phyloP scores from a whole-genome alignment of 1,139 yeast species.

The Torulaspora pretoriensis region DNA sequence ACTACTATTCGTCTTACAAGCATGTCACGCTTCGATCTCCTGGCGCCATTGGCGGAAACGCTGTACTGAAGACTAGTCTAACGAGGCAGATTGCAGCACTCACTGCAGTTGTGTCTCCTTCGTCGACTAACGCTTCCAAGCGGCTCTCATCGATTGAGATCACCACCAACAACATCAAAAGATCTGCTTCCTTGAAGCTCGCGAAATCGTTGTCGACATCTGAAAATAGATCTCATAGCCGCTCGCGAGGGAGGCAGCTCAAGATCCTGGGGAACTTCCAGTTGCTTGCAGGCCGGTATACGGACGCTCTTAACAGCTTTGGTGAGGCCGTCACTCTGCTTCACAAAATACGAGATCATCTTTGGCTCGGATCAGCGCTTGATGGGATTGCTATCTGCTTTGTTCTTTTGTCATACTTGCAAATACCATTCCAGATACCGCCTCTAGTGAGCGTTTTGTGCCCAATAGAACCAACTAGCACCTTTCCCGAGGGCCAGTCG shows the following conservation, averaged over 20 bases:
- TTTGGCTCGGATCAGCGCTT: slow-evolving; percentile 85
- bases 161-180: slow-evolving; percentile 23
- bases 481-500: slow-evolving; percentile 13
- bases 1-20: slow-evolving; percentile 63
- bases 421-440: slow-evolving; percentile 60
- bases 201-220: slow-evolving; percentile 36
- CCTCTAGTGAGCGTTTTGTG: slow-evolving; percentile 38
- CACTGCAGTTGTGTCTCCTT: slow-evolving; percentile 12
- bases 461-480: slow-evolving; percentile 31
- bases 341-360: slow-evolving; percentile 62
- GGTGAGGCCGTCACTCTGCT: slow-evolving; percentile 64
- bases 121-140: slow-evolving; percentile 14
- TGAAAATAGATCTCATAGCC: slow-evolving; percentile 50
- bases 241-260: slow-evolving; percentile 66
- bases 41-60: slow-evolving; percentile 54
- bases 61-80: slow-evolving; percentile 37
- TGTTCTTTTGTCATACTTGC: slow-evolving; percentile 55
- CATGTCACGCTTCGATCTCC: slow-evolving; percentile 74
- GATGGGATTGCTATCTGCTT: slow-evolving; percentile 74
- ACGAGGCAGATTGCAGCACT: slow-evolving; percentile 19
- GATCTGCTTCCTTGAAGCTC: slow-evolving; percentile 32
- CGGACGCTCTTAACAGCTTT: slow-evolving; percentile 66
- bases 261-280: slow-evolving; percentile 75
- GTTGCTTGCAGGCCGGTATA: slow-evolving; percentile 71
- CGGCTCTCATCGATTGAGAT: slow-evolving; percentile 27